Evolutionary conservation across 139 green algal genomes (phyloP), one percentile per base, ranked within the genome.

Genomic region (Gonium pectorale): DNA sequence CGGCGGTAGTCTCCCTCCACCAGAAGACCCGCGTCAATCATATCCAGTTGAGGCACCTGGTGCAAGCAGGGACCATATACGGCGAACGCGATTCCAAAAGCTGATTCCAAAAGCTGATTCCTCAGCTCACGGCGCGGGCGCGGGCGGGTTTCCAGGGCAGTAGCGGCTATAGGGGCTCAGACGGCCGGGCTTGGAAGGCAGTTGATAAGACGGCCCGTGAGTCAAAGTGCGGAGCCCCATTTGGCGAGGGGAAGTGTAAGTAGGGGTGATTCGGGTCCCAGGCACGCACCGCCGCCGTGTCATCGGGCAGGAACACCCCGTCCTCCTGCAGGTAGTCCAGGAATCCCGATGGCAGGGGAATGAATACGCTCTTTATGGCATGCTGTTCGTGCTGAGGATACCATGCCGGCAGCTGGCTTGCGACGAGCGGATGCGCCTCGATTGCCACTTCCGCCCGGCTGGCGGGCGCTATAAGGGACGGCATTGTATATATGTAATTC

Each of bases 261-360:
- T n/a, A n/a, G n/a, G n/a, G n/a, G n/a, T n/a, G n/a, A n/a, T n/a
- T n/a, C n/a, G 5, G 26, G 5, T 9, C 41, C 6, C 63, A 13
- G 0, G 3, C 35, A 22, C 90, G 79, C 66, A 96, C 92, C 88
- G 92, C 93, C 31, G 64, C 40, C 69, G 63, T 83, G 49, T 72
- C 81, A 17, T 89, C 86, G 24, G 67, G 33, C 9, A 95, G 33
- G 40, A 92, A 88, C 13, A 97, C 54, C 15, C 93, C 93, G 67
- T 96, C 77, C 93, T 92, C 85, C 5, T 94, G 72, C 24, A 98
- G 86, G 49, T 90, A 97, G 19, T 89, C 49, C 9, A 93, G 69
- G 51, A 96, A 92, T 0, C 90, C 87, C 24, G 79, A 31, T 9
- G 89, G 79, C 19, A 97, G 74, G 3, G 87, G 35, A 0, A 97